Conservation (phyloP, 306 rosid genomes). For the Prosopis cineraria region DNA sequence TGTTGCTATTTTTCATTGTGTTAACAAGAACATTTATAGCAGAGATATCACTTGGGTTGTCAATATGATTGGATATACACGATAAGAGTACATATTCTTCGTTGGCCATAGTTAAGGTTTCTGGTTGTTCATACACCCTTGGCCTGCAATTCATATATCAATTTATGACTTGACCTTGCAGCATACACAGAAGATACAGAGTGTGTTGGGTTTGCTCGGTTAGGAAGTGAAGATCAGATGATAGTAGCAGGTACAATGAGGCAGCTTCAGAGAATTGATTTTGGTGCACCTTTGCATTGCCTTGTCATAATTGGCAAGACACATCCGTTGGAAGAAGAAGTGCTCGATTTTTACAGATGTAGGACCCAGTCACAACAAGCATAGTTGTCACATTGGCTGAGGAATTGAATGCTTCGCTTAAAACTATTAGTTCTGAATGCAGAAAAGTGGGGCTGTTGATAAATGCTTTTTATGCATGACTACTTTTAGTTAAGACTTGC, state of each 20-base stretch:
- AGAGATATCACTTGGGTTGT: neutral
- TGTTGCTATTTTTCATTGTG: neutral
- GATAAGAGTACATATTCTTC: neutral
- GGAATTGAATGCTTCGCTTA: neutral
- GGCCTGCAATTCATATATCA: neutral
- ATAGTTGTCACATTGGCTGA: slow-evolving; percentile 23
- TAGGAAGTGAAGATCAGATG: slow-evolving; percentile 65
- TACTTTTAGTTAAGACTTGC: neutral
- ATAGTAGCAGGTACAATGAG: slow-evolving; percentile 58
- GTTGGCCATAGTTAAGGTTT: neutral
- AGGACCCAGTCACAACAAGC: slow-evolving; percentile 32
- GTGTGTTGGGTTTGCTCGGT: slow-evolving; percentile 90
- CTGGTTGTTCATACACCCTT: neutral
- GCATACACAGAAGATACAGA: slow-evolving; percentile 65
- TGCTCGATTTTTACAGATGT: slow-evolving; percentile 71
- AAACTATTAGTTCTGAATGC: neutral
- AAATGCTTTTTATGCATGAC: neutral
- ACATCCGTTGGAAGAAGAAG: slow-evolving; percentile 79
- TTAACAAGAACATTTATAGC: neutral
- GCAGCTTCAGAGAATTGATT: slow-evolving; percentile 69
- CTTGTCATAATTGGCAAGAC: slow-evolving; percentile 85
- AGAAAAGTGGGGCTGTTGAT: neutral
- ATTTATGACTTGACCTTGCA: slow-evolving; percentile 35
- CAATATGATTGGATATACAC: neutral
- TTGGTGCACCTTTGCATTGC: slow-evolving; percentile 92